Evolutionary conservation across 768 basidiomycete genomes (phyloP).

Genomic region (Lactifluus piperatus): DNA sequence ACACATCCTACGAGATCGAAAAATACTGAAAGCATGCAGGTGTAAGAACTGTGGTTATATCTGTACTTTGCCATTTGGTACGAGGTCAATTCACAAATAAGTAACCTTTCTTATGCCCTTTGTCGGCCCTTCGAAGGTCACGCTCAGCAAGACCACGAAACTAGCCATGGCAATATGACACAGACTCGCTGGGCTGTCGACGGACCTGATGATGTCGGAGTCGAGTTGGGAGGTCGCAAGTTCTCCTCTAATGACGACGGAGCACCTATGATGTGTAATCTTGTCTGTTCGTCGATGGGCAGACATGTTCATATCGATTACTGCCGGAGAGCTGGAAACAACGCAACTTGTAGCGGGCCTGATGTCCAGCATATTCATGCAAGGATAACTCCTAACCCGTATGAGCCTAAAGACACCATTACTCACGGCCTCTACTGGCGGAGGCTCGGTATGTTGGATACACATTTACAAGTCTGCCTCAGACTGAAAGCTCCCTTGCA

Average conservation of each 20-base stretch:
- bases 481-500: slow-evolving; percentile 17
- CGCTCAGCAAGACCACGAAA: slow-evolving; percentile 52
- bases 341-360: slow-evolving; percentile 31
- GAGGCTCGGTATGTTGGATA: slow-evolving; percentile 37
- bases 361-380: slow-evolving; percentile 40
- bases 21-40: slow-evolving; percentile 23
- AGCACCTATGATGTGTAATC: slow-evolving; percentile 55
- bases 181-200: slow-evolving; percentile 49
- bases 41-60: slow-evolving; percentile 51
- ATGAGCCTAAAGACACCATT: slow-evolving; percentile 42
- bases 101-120: background rate
- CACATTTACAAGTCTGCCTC: slow-evolving; percentile 2
- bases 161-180: slow-evolving; percentile 56
- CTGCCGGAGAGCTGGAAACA: slow-evolving; percentile 35
- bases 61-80: slow-evolving; percentile 49
- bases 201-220: slow-evolving; percentile 37
- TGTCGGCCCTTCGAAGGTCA: slow-evolving; percentile 36
- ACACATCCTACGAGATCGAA: background rate
- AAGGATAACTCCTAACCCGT: slow-evolving; percentile 38
- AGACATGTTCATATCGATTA: slow-evolving; percentile 52
- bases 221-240: slow-evolving; percentile 48
- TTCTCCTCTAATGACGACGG: slow-evolving; percentile 48
- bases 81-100: background rate
- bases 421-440: slow-evolving; percentile 49
- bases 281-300: slow-evolving; percentile 47